phyloP scores from a whole-genome alignment of 2,329 filamentous ascomycete species.

The Ophiocordyceps australis region DNA sequence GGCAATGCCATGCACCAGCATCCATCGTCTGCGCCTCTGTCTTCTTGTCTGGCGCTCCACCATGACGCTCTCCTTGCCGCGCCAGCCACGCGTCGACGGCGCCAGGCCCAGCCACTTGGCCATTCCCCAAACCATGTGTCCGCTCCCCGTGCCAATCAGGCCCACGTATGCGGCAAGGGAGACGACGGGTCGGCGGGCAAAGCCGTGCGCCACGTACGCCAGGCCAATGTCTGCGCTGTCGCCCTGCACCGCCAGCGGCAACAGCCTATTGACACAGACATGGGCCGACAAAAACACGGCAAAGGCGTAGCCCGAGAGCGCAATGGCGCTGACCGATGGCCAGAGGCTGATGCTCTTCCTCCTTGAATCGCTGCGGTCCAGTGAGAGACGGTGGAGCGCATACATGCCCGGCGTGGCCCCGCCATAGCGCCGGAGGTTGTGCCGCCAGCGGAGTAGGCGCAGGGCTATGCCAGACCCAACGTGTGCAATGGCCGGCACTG shows the following conservation, averaged over 20 bases:
- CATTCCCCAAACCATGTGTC: constrained; percentile 70
- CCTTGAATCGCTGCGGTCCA: constrained; percentile 13
- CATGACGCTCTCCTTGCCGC: constrained; percentile 19
- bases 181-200: constrained; percentile 48
- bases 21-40: constrained; percentile 47
- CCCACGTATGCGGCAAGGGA: constrained; percentile 53
- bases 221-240: constrained; percentile 76
- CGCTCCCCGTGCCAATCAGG: constrained; percentile 48
- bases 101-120: constrained; percentile 62
- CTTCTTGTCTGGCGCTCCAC: constrained; percentile 32
- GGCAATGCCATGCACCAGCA: constrained; percentile 49
- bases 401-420: constrained; percentile 39
- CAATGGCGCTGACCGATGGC: constrained; percentile 55
- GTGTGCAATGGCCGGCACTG: constrained; percentile 56
- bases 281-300: constrained; percentile 50
- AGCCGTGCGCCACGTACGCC: constrained; percentile 70
- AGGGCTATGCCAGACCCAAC: constrained; percentile 60
- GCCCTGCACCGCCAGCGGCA: constrained; percentile 63
- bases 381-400: constrained; percentile 14
- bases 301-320: constrained; percentile 54
- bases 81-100: constrained; percentile 32
- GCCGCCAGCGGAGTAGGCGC: constrained; percentile 53
- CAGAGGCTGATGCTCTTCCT: constrained; percentile 25
- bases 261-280: constrained; percentile 53
- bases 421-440: constrained; percentile 60